Evolutionary conservation across 257 asterid genomes (phyloP).

Genomic region (Leptodermis oblonga): DNA sequence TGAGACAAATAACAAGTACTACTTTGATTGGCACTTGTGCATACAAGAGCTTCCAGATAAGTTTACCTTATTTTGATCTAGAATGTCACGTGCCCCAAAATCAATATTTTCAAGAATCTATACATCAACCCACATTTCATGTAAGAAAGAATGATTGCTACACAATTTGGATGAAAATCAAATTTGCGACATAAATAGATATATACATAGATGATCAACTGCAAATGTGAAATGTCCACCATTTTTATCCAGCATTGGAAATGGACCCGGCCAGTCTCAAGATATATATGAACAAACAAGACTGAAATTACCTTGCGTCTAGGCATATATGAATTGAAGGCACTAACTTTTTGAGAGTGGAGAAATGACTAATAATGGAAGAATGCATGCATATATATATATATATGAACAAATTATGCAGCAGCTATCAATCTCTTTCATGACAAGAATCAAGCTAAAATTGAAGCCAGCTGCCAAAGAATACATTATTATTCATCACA

Average conservation of each 20-base stretch:
- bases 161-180: not conserved
- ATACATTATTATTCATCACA: not conserved
- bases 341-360: not conserved
- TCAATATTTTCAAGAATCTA: not conserved
- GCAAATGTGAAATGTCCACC: constrained; percentile 5
- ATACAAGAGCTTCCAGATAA: too few relatives aligned
- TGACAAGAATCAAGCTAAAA: not conserved
- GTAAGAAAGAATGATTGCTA: not conserved
- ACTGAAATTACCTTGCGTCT: constrained; percentile 17
- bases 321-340: not conserved
- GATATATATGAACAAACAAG: constrained; percentile 9
- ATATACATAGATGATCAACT: too few relatives aligned
- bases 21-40: too few relatives aligned
- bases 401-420: too few relatives aligned
- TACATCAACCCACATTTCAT: not conserved
- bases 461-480: too few relatives aligned
- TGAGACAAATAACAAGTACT: too few relatives aligned
- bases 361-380: constrained; percentile 9
- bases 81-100: constrained; percentile 6
- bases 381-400: constrained; percentile 8
- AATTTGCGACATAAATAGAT: not conserved
- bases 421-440: not conserved
- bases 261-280: constrained; percentile 18
- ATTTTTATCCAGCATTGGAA: not conserved
- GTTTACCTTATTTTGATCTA: not conserved